A percentile compares a stretch with the other conserved stretches of the same genome.
Evolutionary conservation across 1,139 yeast genomes (phyloP).

Genomic region (Hanseniaspora sp.): DNA sequence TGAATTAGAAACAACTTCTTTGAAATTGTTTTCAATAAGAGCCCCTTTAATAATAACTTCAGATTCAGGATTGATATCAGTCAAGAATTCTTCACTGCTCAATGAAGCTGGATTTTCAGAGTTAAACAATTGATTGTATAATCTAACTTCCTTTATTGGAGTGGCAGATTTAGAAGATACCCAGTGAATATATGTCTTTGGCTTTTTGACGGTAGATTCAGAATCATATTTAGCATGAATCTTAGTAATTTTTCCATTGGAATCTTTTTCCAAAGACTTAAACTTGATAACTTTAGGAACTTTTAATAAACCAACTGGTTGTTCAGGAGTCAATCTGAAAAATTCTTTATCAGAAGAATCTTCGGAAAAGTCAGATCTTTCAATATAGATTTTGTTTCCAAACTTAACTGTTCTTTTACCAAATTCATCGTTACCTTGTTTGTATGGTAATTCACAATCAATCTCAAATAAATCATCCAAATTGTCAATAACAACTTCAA

Average conservation of each 20-base stretch:
- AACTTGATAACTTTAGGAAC: constrained; percentile 78
- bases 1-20: constrained; percentile 53
- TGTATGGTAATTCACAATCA: constrained; percentile 69
- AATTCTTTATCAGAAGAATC: constrained; percentile 47
- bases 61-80: constrained; percentile 70
- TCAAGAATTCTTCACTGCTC: constrained; percentile 77
- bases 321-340: constrained; percentile 80
- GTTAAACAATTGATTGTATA: constrained; percentile 77
- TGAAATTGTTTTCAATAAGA: constrained; percentile 68
- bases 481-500: constrained; percentile 73
- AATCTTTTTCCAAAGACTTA: constrained; percentile 43
- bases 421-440: constrained; percentile 64
- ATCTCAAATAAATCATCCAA: constrained; percentile 64
- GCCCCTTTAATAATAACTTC: constrained; percentile 59
- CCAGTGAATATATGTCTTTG: constrained; percentile 97
- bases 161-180: constrained; percentile 67
- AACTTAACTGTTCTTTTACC: constrained; percentile 74
- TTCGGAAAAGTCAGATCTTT: constrained; percentile 75
- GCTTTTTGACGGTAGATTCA: constrained; percentile 51
- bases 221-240: constrained; percentile 75
- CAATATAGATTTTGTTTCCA: constrained; percentile 68
- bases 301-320: constrained; percentile 90
- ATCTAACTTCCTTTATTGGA: constrained; percentile 61
- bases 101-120: constrained; percentile 76
- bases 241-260: constrained; percentile 50